Evolutionary conservation across 2,329 filamentous ascomycete genomes (phyloP), one percentile per base, ranked within the genome.

Genomic region (Alternaria angustiovoidea): DNA sequence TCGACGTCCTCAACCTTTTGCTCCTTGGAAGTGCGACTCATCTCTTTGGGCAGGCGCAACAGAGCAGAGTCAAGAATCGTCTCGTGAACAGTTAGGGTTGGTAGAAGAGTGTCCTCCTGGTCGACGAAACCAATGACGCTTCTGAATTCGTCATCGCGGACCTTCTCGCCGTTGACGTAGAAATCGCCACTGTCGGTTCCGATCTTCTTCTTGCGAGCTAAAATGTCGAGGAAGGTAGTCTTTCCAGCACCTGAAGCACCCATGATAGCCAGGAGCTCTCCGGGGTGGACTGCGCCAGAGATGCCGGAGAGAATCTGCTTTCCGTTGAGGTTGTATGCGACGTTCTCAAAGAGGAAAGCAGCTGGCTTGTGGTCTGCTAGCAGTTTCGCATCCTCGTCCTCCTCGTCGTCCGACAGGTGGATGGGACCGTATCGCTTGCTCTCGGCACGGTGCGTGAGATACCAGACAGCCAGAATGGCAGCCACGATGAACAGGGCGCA

Each of bases 201-300:
- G 34, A 93, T 89, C 81, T 99, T 99, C 80, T 98, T 98, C 84
- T 98, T 99, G 64, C 94, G 89, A 8, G 95, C 95, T 47, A 99
- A 83, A 60, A 99, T 97, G 75, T 99, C 95, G 44, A 99, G 83
- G 78, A 99, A 98, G 0, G 93, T 97, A 0, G 95, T 99, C 81
- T 99, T 99, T 60, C 95, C 95, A 42, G 95, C 96, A 30, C 95
- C 95, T 0, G 95, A 99, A 7, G 95, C 94, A 57, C 95, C 95
- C 94, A 99, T 99, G 71, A 99, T 96, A 8, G 95, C 95, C 67
- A 94, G 92, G 7, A 98, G 88, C 77, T 99, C 93, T n/a, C 96
- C 96, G 2, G 94, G 93, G 68, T 91, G 91, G n/a, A 94, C 94
- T 42, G 93, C 89, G 47, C 95, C 95, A 66, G 90, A 89, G 34